A percentile compares a stretch with the other conserved stretches of the same genome.
Evolutionary conservation across 306 rosid genomes (phyloP).

Genomic region (Quercus alba): DNA sequence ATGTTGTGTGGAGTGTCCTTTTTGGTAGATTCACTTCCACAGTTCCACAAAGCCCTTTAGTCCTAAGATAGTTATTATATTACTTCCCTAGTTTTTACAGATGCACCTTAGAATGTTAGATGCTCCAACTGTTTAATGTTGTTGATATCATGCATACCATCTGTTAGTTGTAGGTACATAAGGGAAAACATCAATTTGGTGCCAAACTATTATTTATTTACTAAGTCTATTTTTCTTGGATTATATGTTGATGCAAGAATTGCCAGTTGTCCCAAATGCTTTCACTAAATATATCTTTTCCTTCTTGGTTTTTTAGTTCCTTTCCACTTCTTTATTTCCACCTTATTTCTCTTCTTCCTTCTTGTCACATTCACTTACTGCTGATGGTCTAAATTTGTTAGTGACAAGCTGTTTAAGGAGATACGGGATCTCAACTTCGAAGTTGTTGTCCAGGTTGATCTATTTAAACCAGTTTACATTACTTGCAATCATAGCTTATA

Average conservation of each 20-base stretch:
- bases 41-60: too few relatives aligned
- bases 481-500: not conserved
- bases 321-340: not conserved
- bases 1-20: too few relatives aligned
- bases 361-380: conserved; percentile 19
- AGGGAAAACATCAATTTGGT: not conserved
- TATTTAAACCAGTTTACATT: conserved; percentile 27
- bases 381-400: conserved; percentile 29
- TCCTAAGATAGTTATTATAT: too few relatives aligned
- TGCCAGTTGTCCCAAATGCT: conserved; percentile 1
- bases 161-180: not conserved
- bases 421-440: conserved; percentile 97
- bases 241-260: not conserved
- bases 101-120: not conserved
- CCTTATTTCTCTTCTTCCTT: not conserved
- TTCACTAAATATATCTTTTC: not conserved
- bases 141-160: not conserved
- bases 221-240: not conserved
- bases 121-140: not conserved
- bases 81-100: not conserved
- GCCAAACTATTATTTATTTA: not conserved
- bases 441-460: conserved; percentile 98
- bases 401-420: conserved; percentile 99
- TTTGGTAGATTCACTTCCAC: too few relatives aligned
- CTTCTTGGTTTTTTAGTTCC: conserved; percentile 13